These are phyloP conservation scores for Zangia roseola DNA, from an alignment of 768 basidiomycete genomes.

Conservation along the genomic window DNA sequence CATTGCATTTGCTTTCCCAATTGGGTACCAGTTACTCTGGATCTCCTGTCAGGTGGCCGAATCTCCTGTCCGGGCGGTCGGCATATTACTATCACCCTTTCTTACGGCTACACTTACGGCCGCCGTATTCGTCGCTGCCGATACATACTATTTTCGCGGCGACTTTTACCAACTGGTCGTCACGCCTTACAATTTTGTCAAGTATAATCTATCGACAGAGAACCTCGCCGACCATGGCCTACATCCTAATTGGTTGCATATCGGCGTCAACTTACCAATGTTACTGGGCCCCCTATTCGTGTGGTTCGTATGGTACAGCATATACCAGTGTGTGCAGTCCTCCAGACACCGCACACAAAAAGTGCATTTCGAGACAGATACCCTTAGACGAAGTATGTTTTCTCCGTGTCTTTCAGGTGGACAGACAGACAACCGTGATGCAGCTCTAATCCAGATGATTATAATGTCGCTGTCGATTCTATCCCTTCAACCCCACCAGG, in stretches of 20 bases:
- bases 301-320: conserved; percentile 17
- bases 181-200: conserved; percentile 39
- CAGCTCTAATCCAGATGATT: conserved; percentile 32
- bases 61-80: conserved; percentile 6
- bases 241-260: conserved; percentile 41
- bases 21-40: conserved; percentile 27
- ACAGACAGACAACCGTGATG: background rate
- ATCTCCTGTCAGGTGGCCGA: conserved; percentile 7
- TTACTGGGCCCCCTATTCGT: conserved; percentile 36
- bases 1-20: conserved; percentile 32
- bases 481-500: conserved; percentile 39
- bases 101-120: conserved; percentile 18
- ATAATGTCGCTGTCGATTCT: conserved; percentile 29
- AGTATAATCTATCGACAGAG: conserved; percentile 35
- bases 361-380: conserved; percentile 11
- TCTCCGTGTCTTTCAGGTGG: background rate
- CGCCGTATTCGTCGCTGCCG: conserved; percentile 23
- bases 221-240: conserved; percentile 41
- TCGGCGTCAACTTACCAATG: conserved; percentile 40
- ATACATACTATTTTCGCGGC: conserved; percentile 35
- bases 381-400: conserved; percentile 19
- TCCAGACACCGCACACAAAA: background rate
- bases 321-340: conserved; percentile 6
- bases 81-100: conserved; percentile 20
- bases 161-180: conserved; percentile 21